Base-by-base conservation (phyloP, 371 early-diverging fungal species). In the Smittium culicis region DNA sequence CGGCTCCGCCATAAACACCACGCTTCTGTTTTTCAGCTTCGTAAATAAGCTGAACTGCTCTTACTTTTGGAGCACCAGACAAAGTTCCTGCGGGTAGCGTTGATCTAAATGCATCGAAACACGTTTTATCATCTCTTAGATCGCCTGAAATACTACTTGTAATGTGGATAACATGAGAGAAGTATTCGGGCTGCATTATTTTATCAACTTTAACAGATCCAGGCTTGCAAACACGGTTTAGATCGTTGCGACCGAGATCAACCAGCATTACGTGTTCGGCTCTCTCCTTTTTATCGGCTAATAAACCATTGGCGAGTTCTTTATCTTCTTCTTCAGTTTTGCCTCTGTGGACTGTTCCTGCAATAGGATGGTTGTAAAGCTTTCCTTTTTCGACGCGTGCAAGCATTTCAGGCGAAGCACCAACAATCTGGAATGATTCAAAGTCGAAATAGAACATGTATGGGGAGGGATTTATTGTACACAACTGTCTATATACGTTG, bases 71-170 rank as follows among this genome's bases (percentile, higher is more conserved):
- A 27, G 98, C 95, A 64, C 98, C 98, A 0, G 91, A 90, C 8
- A 95, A 91, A 25, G 98, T 97, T 24, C 98, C 96, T 2, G 98
- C 98, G 16, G 98, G 98, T 81, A 97, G 94, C 60, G 95, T 91
- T 27, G 92, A 89, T 62, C 98, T 82, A 82, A 97, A 94, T 0
- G 96, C 96, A 74, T 95, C 95, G 78, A 88, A 94, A 5, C 86
- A 83, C 1, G 93, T 92, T 78, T 91, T 86, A 45, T 86, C 96
- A 20, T 82, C 83, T 34, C 98, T 82, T 61, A 97, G 76, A 64
- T 79, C 80, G 54, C 98, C 98, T 16, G 89, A 88, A 8, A 97
- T 93, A 70, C 94, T 88, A 68, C 88, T 88, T 24, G 96, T 96
- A 73, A 97, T 94, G 69, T 97, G 98, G 94, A 97, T 97, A 33